Conservation (phyloP, 2,329 filamentous ascomycete genomes). For the Hypoxylon sp. region DNA sequence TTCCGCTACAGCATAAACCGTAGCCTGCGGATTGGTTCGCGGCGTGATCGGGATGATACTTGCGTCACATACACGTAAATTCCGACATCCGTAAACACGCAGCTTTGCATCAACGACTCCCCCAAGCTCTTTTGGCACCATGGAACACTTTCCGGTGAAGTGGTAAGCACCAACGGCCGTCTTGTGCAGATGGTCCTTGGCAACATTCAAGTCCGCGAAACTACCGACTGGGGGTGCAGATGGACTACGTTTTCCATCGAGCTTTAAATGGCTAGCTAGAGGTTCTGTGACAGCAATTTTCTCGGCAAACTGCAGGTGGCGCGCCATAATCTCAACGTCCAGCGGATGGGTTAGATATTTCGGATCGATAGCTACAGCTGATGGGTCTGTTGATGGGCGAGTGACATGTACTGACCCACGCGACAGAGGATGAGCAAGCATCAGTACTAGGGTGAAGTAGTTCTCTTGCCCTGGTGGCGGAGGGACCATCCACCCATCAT, state of each 20-base stretch:
- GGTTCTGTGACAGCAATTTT: constrained; percentile 3
- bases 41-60: constrained; percentile 25
- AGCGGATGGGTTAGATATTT: constrained; percentile 29
- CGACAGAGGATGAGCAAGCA: constrained; percentile 31
- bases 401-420: constrained; percentile 37
- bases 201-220: background rate
- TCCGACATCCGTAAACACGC: constrained; percentile 13
- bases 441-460: constrained; percentile 2
- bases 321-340: constrained; percentile 28
- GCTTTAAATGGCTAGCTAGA: background rate
- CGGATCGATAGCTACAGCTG: constrained; percentile 19
- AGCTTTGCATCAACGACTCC: constrained; percentile 17
- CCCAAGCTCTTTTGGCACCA: constrained; percentile 14
- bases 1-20: constrained; percentile 33
- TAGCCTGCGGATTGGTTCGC: constrained; percentile 22
- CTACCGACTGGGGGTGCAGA: constrained; percentile 4
- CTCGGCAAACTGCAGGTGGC: constrained; percentile 18
- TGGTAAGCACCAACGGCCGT: constrained; percentile 2
- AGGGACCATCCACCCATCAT: constrained; percentile 1
- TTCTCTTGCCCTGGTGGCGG: background rate
- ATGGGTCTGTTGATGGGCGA: background rate
- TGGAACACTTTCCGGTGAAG: constrained; percentile 10
- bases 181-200: background rate
- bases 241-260: background rate
- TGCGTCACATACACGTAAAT: constrained; percentile 13